phyloP scores from a whole-genome alignment of 2,329 filamentous ascomycete species.

The Colletotrichum sp. region DNA sequence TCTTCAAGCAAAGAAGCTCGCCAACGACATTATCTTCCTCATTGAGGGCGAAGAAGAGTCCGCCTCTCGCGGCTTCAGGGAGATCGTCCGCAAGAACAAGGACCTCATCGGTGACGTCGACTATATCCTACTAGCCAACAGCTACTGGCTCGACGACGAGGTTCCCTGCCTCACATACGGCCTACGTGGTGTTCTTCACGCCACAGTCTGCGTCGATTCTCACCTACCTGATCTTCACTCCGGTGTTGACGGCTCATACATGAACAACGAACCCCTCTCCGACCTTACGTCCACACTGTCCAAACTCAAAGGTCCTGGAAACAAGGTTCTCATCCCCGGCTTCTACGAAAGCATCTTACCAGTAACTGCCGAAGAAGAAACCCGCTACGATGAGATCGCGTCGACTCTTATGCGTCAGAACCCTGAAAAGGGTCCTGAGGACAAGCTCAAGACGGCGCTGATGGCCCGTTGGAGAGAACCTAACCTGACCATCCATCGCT shows the following conservation, averaged over 20 bases:
- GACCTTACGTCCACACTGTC: conserved; percentile 86
- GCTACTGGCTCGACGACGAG: conserved; percentile 97
- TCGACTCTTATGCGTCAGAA: conserved; percentile 76
- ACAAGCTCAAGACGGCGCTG: conserved; percentile 79
- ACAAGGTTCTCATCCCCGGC: conserved; percentile 81
- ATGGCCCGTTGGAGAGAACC: conserved; percentile 97
- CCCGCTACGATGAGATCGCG: conserved; percentile 84
- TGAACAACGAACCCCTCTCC: conserved; percentile 89
- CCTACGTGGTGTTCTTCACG: conserved; percentile 90
- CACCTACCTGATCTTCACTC: conserved; percentile 89
- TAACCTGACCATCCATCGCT: conserved; percentile 90
- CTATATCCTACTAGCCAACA: conserved; percentile 95
- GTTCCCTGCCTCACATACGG: conserved; percentile 96
- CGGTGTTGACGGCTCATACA: conserved; percentile 92
- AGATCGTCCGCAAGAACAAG: conserved; percentile 81
- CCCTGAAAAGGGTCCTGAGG: conserved; percentile 62
- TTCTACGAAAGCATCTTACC: conserved; percentile 88
- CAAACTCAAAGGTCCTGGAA: conserved; percentile 80
- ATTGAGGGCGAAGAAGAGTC: conserved; percentile 98
- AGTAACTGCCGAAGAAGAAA: conserved; percentile 76
- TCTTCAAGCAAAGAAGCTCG: conserved; percentile 80
- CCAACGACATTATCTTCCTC: conserved; percentile 89
- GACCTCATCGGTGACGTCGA: conserved; percentile 87
- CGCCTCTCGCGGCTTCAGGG: conserved; percentile 87
- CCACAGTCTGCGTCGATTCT: conserved; percentile 87